Evolutionary conservation across 2,329 filamentous ascomycete species (phyloP).

Genomic region (Ophiocordyceps sinensis): DNA sequence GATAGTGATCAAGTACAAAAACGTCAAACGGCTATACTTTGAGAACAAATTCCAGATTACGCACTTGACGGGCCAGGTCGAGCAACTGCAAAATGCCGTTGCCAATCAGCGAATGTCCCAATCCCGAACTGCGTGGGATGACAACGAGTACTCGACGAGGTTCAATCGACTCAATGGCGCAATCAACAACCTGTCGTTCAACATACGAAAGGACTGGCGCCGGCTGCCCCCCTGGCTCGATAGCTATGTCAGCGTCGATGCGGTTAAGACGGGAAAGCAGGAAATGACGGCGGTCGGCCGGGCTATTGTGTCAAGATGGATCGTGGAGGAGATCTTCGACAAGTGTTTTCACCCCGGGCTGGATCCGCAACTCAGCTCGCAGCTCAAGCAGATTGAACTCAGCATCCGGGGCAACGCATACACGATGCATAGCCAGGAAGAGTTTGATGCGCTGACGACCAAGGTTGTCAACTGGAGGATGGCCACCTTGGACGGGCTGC

Average conservation of each 20-base stretch:
- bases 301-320: slow-evolving; percentile 76
- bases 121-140: slow-evolving; percentile 86
- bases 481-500: slow-evolving; percentile 82
- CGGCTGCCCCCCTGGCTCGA: slow-evolving; percentile 68
- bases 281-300: slow-evolving; percentile 96
- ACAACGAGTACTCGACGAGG: slow-evolving; percentile 80
- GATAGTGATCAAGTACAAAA: slow-evolving; percentile 87
- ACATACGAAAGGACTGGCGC: slow-evolving; percentile 90
- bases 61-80: slow-evolving; percentile 71
- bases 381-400: slow-evolving; percentile 74
- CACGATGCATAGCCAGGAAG: slow-evolving; percentile 62
- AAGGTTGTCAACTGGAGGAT: slow-evolving; percentile 91
- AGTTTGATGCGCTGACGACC: slow-evolving; percentile 72
- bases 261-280: slow-evolving; percentile 74
- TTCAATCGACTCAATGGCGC: slow-evolving; percentile 88
- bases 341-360: slow-evolving; percentile 85
- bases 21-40: slow-evolving; percentile 95
- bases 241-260: slow-evolving; percentile 69
- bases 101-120: slow-evolving; percentile 91
- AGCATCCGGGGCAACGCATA: slow-evolving; percentile 72
- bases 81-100: slow-evolving; percentile 92
- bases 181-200: slow-evolving; percentile 89
- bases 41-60: slow-evolving; percentile 90
- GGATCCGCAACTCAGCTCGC: slow-evolving; percentile 58
- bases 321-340: slow-evolving; percentile 83